Conservation (phyloP, 768 basidiomycete species). For the Kwoniella botswanensis region DNA sequence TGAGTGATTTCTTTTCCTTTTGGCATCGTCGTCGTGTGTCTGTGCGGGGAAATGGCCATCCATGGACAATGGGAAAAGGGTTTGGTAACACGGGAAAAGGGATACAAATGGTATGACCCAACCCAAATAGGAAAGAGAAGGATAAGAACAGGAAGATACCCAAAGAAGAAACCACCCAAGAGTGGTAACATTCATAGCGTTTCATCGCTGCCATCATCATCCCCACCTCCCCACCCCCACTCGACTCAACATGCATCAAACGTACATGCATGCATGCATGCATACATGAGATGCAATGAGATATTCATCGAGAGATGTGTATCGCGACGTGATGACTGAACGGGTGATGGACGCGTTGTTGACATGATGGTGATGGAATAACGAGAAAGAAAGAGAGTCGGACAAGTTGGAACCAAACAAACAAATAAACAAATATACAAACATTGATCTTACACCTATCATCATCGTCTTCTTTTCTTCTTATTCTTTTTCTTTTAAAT, state of each 20-base stretch:
- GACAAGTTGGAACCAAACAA: constrained; percentile 13
- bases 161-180: constrained; percentile 16
- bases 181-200: not conserved
- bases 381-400: not conserved
- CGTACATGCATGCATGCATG: not conserved
- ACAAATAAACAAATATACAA: not conserved
- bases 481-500: not conserved
- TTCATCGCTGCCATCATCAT: not conserved
- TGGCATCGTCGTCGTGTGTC: constrained; percentile 4
- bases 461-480: not conserved
- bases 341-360: constrained; percentile 6
- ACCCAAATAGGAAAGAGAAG: constrained; percentile 22
- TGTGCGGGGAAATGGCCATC: constrained; percentile 13
- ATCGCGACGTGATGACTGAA: not conserved
- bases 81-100: constrained; percentile 6
- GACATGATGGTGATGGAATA: constrained; percentile 1
- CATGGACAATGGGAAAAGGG: not conserved
- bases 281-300: not conserved
- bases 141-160: constrained; percentile 7
- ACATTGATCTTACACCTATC: not conserved
- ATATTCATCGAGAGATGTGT: constrained; percentile 11
- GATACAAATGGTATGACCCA: not conserved
- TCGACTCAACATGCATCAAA: not conserved
- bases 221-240: not conserved
- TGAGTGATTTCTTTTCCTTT: constrained; percentile 9